phyloP scores from a whole-genome alignment of 2,329 filamentous ascomycete genomes.

The Ascochyta rabiei region DNA sequence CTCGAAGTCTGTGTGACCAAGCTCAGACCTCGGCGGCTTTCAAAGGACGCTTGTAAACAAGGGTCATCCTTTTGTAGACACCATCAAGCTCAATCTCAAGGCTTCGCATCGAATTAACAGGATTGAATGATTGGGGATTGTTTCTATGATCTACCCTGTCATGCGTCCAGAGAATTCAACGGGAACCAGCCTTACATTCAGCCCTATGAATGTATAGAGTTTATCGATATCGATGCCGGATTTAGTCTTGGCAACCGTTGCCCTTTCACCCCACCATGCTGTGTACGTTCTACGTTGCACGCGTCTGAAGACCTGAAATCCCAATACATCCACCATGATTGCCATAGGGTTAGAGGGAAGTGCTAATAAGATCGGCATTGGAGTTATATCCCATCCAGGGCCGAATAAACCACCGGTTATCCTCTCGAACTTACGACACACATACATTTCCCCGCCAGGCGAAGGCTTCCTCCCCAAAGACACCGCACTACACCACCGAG shows the following conservation, averaged over 20 bases:
- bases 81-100: background rate
- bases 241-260: slow-evolving; percentile 12
- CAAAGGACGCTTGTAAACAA: slow-evolving; percentile 1
- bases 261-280: slow-evolving; percentile 26
- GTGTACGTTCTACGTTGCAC: slow-evolving; percentile 17
- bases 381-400: slow-evolving; percentile 80
- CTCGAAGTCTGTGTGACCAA: slow-evolving; percentile 7
- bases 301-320: slow-evolving; percentile 9
- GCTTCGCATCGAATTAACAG: background rate
- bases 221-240: too few species aligned
- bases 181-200: slow-evolving; percentile 8
- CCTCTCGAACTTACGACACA: slow-evolving; percentile 93
- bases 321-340: slow-evolving; percentile 57
- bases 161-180: background rate
- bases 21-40: slow-evolving; percentile 7
- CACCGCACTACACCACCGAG: slow-evolving; percentile 88
- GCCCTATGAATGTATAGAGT: slow-evolving; percentile 11
- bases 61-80: background rate
- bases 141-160: too few species aligned
- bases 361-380: slow-evolving; percentile 96
- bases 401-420: slow-evolving; percentile 58
- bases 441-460: slow-evolving; percentile 88
- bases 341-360: slow-evolving; percentile 85
- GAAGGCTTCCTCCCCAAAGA: slow-evolving; percentile 97
- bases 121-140: too few species aligned